Conservation (phyloP, 2,329 filamentous ascomycete genomes). For the Colletotrichum lupini region DNA sequence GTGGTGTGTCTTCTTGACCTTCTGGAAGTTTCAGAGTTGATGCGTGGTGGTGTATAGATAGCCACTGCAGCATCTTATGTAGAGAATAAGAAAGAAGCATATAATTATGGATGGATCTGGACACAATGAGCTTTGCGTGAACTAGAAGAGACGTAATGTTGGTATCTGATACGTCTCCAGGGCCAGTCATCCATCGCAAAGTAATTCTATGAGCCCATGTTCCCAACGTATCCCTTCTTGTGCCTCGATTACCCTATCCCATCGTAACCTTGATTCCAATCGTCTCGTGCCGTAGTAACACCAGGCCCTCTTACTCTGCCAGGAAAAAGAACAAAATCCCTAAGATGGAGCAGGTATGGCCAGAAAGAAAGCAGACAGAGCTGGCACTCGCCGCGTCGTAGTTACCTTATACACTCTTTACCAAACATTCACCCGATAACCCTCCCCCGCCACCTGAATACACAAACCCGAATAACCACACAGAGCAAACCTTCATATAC, state of each 20-base stretch:
- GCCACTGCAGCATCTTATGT: not conserved
- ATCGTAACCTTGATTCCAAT: not conserved
- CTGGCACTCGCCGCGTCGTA: too few species aligned
- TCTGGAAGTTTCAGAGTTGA: not conserved
- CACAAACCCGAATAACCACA: too few species aligned
- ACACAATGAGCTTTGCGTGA: not conserved
- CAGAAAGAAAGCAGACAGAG: too few species aligned
- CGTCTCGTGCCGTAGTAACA: too few species aligned
- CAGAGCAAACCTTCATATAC: too few species aligned
- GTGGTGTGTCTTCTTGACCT: not conserved
- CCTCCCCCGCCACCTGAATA: too few species aligned
- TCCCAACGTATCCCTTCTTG: not conserved
- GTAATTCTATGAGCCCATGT: not conserved
- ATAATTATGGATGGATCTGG: not conserved
- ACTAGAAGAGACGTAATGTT: constrained; percentile 16
- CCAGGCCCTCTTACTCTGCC: too few species aligned
- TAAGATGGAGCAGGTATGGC: too few species aligned
- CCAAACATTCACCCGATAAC: too few species aligned
- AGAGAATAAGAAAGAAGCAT: not conserved
- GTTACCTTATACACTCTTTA: too few species aligned
- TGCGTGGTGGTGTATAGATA: not conserved
- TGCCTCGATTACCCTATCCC: not conserved
- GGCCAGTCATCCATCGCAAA: constrained; percentile 1
- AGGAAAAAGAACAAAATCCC: too few species aligned
- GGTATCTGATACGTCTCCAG: constrained; percentile 22